Evolutionary conservation across 345 rosid species (phyloP), one percentile per base, ranked within the genome.

Genomic region (Citrus glauca): DNA sequence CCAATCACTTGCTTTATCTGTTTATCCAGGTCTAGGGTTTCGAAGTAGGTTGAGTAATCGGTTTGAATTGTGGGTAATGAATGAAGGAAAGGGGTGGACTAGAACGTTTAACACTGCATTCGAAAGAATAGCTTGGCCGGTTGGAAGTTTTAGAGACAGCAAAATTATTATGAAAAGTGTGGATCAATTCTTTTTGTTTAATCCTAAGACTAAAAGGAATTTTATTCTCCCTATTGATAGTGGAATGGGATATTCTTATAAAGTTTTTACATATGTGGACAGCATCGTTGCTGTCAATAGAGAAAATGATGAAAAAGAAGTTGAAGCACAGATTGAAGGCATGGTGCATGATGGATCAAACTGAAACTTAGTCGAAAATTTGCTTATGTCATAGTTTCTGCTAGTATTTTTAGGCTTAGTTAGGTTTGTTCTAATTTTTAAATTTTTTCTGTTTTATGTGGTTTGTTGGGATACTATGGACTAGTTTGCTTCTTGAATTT

Each of bases 1-100:
- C 33, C 85, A 71, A 17, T 79, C 75, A 4, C 71, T 83, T 25
- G 88, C 80, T 10, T 40, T 86, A 61, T 84, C 83, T 63, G 80
- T 74, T 22, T 60, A 78, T 69, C 78, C 82, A 5, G 75, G 80
- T 72, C 78, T 81, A 5, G 77, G 80, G 37, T 24, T 17, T 25
- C 69, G 32, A 56, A 72, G 59, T 30, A 4, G 25, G 19, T 2
- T 4, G 17, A 13, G 50, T 14, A 22, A 24, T 24, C 27, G 53
- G 9, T 72, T 84, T 3, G 87, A 84, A 38, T 40, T 86, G 25
- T 86, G 81, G 69, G 75, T 78, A 11, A 33, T 50, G 66, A 73
- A 61, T 10, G 82, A 64, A 5, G 24, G 17, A 27, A 77, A 55
- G 33, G 24, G 7, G 9, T 84, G 84, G 86, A 45, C 27, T 37